phyloP scores from a whole-genome alignment of 73 alveolate genomes.

The Tetrahymena elliotti region DNA sequence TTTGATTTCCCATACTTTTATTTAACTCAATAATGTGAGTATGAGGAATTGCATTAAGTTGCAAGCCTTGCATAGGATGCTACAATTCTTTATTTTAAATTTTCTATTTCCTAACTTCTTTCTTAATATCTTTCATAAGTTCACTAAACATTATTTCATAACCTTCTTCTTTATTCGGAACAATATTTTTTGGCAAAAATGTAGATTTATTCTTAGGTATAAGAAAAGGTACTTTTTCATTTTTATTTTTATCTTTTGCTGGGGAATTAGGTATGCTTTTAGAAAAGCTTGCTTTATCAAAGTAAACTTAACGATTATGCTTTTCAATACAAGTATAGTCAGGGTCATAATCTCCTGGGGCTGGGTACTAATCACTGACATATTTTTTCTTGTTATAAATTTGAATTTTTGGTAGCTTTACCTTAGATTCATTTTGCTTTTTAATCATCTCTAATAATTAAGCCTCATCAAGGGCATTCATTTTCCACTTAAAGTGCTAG shows the following conservation, averaged over 20 bases:
- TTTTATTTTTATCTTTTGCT: background rate
- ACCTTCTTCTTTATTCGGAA: background rate
- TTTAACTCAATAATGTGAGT: background rate
- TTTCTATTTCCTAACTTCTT: background rate
- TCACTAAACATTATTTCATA: background rate
- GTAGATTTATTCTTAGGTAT: background rate
- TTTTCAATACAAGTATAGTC: background rate
- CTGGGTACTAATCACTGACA: background rate
- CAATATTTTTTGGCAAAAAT: background rate
- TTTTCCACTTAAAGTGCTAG: background rate
- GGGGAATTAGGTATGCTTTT: background rate
- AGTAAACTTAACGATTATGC: background rate
- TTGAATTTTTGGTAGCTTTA: background rate
- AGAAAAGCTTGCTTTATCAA: background rate
- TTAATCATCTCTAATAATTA: background rate
- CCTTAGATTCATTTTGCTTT: background rate
- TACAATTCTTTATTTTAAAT: background rate
- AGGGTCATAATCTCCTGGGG: background rate
- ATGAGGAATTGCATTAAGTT: background rate
- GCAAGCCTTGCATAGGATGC: background rate
- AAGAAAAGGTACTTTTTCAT: background rate
- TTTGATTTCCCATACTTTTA: background rate
- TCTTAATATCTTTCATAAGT: background rate
- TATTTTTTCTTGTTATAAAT: background rate
- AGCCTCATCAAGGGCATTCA: background rate